Conservation (phyloP, 176 grass and related monocot species). For the Ensete ventricosum region DNA sequence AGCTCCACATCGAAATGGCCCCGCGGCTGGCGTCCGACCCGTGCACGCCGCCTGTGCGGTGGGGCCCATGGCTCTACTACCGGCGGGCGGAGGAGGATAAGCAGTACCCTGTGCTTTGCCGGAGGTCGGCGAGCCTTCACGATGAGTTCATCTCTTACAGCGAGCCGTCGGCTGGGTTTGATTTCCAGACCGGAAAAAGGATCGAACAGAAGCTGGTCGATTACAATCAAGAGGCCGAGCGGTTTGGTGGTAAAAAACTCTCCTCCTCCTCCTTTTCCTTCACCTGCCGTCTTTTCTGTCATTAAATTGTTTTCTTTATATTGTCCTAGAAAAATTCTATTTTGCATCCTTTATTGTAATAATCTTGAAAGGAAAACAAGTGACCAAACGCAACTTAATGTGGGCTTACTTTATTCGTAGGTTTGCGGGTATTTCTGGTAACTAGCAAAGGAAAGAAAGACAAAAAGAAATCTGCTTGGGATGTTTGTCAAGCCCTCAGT, state of each 20-base stretch:
- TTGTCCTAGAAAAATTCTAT: not conserved
- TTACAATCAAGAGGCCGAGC: conserved; percentile 86
- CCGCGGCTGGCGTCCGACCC: conserved; percentile 55
- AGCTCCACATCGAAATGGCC: conserved; percentile 94
- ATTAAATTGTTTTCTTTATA: not conserved
- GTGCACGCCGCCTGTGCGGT: conserved; percentile 58
- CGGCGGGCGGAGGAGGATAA: conserved; percentile 73
- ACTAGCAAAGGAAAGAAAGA: not conserved
- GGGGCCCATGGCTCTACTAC: conserved; percentile 90
- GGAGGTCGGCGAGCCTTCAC: conserved; percentile 57
- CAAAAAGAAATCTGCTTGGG: too few species aligned
- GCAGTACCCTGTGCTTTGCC: conserved; percentile 75
- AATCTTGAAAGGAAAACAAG: not conserved
- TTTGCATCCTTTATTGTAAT: not conserved
- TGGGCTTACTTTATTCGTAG: too few species aligned
- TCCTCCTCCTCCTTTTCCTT: conserved; percentile 5
- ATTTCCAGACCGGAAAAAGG: conserved; percentile 68
- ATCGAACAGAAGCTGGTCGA: conserved; percentile 88
- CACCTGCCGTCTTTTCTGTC: not conserved
- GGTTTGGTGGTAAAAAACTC: conserved; percentile 62
- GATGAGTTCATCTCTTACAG: conserved; percentile 72
- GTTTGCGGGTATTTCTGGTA: not conserved
- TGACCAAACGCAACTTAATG: too few species aligned
- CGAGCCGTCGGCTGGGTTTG: conserved; percentile 75
- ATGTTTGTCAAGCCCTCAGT: too few species aligned